Conservation (phyloP, 345 rosid species). For the Linum lewisii region DNA sequence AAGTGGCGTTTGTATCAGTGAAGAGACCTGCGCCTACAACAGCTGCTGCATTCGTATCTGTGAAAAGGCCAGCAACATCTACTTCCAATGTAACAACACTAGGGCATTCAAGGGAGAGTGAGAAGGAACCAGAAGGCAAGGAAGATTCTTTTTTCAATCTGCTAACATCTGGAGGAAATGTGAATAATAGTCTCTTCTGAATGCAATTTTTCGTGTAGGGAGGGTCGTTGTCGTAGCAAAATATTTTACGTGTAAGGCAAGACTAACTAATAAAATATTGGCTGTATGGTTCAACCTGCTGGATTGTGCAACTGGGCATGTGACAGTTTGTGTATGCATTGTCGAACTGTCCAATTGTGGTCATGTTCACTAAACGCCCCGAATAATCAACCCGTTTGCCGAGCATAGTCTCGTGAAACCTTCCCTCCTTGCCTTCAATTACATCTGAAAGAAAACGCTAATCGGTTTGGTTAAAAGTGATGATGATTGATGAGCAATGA, state of each 20-base stretch:
- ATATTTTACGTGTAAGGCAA: not conserved
- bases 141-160: conserved; percentile 38
- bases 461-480: too few relatives aligned
- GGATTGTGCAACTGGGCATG: too few relatives aligned
- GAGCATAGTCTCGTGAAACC: too few relatives aligned
- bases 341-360: too few relatives aligned
- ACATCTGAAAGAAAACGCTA: too few relatives aligned
- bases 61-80: conserved; percentile 21
- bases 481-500: too few relatives aligned
- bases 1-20: conserved; percentile 60
- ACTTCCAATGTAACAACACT: conserved; percentile 15
- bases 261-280: too few relatives aligned
- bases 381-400: too few relatives aligned
- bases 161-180: conserved; percentile 29
- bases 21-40: conserved; percentile 31
- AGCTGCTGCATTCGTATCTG: conserved; percentile 11
- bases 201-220: not conserved
- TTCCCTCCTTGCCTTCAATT: too few relatives aligned
- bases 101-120: conserved; percentile 11
- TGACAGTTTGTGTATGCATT: too few relatives aligned
- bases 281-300: too few relatives aligned
- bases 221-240: not conserved
- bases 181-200: conserved; percentile 30
- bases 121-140: conserved; percentile 12
- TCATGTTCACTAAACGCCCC: too few relatives aligned